Evolutionary conservation across 768 basidiomycete species (phyloP).

Genomic region (Chlorophyllum brunneum): DNA sequence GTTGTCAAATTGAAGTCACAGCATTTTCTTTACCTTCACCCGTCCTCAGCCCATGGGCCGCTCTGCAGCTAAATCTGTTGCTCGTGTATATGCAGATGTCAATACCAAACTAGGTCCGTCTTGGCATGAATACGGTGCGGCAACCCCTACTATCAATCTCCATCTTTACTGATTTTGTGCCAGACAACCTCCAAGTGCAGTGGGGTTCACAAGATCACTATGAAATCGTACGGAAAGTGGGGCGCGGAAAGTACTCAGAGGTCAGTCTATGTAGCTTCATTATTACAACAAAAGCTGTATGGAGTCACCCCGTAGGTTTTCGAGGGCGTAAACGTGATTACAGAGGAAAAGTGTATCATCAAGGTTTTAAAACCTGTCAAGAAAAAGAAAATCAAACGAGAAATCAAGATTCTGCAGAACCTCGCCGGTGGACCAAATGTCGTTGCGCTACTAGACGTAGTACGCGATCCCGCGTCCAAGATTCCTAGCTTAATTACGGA

Average conservation of each 20-base stretch:
- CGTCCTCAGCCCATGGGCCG: constrained; percentile 52
- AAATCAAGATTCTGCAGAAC: constrained; percentile 98
- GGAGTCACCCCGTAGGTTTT: constrained; percentile 57
- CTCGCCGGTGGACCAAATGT: constrained; percentile 95
- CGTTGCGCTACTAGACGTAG: constrained; percentile 90
- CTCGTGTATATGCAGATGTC: constrained; percentile 86
- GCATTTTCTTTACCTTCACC: constrained; percentile 11
- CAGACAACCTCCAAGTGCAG: constrained; percentile 95
- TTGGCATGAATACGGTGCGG: constrained; percentile 94
- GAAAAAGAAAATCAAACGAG: constrained; percentile 99
- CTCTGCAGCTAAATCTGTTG: constrained; percentile 71
- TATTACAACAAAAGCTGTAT: constrained; percentile 10
- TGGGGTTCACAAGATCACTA: constrained; percentile 98
- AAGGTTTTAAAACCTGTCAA: constrained; percentile 99
- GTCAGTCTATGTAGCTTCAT: constrained; percentile 34
- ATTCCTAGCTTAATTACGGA: constrained; percentile 96
- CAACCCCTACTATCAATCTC: constrained; percentile 14
- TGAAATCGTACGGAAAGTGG: constrained; percentile 95
- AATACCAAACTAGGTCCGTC: constrained; percentile 83
- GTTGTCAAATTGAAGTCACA: constrained; percentile 11
- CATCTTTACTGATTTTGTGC: constrained; percentile 21
- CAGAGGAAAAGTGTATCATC: constrained; percentile 94
- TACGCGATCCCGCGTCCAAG: constrained; percentile 93
- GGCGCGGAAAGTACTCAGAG: constrained; percentile 94
- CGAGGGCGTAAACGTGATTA: constrained; percentile 88